Evolutionary conservation across 371 early-diverging fungal genomes (phyloP).

Genomic region (Sporodiniella umbellata): DNA sequence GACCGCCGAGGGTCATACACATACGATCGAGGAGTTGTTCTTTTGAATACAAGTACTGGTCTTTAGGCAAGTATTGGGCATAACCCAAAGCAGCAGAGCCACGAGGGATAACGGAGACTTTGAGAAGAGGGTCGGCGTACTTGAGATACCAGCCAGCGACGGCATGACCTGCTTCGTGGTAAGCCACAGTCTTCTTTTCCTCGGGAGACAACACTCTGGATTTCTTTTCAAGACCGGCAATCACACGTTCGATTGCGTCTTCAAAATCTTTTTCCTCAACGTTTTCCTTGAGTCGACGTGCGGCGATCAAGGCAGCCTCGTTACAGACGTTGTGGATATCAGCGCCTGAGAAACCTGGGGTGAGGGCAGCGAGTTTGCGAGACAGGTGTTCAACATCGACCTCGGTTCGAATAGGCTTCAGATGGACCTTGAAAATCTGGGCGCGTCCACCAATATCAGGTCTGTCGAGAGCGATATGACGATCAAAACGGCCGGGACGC

Average conservation of each 20-base stretch:
- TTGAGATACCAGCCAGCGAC: constrained; percentile 98
- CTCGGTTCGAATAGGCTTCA: constrained; percentile 88
- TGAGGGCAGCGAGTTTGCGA: constrained; percentile 74
- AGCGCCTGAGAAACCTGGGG: constrained; percentile 98
- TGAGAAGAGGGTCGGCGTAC: constrained; percentile 94
- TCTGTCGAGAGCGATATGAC: constrained; percentile 93
- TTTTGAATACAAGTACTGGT: constrained; percentile 92
- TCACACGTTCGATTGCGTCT: constrained; percentile 96
- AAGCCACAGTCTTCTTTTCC: constrained; percentile 98
- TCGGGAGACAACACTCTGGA: constrained; percentile 93
- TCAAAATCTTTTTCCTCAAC: constrained; percentile 93
- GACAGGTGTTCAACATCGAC: constrained; percentile 79
- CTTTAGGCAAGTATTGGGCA: constrained; percentile 98
- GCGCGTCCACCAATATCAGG: constrained; percentile 95
- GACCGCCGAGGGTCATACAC: constrained; percentile 98
- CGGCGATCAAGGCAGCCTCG: constrained; percentile 98
- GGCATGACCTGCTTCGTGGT: constrained; percentile 99
- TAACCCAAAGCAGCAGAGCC: constrained; percentile 96
- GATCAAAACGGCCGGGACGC: constrained; percentile 98
- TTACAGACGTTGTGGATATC: constrained; percentile 99
- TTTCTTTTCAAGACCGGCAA: constrained; percentile 97
- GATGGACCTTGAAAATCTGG: constrained; percentile 95
- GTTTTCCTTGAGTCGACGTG: constrained; percentile 72
- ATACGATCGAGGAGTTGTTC: constrained; percentile 94
- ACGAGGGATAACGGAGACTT: constrained; percentile 98